Base-by-base conservation (phyloP, 495 filamentous ascomycete species). In the Penicillium paxilli region DNA sequence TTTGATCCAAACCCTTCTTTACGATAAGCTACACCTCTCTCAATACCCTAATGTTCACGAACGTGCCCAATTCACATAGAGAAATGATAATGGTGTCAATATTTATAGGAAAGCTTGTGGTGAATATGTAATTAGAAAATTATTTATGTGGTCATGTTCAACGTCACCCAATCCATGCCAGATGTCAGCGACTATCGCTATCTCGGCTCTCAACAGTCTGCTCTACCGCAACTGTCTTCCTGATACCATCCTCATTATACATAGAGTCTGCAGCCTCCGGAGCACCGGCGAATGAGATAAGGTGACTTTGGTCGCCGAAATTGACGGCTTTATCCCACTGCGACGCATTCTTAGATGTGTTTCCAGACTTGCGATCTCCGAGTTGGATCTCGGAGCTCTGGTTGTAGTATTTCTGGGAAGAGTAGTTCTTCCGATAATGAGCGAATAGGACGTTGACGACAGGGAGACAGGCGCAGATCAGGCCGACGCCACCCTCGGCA, bases 401-500 rank as follows among this genome's bases (percentile, higher is more conserved):
- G 45, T 68, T 49, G 49, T 73, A 71, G 66, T 71, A 72, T 11
- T 54, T 59, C 28, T 68, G 56, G 2, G 66, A 67, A 10, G 59
- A 63, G 64, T 69, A 70, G 5, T 63, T 53, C 49, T 57, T 65
- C 49, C 58, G 57, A 44, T 70, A 57, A 40, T 69, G 62, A 28
- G 54, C 48, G 38, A 71, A 52, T 12, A 75, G 44, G 49, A 74
- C 70, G 54, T 76, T 78, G 28, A 77, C 46, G 3, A 70, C 60
- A 0, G 77, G 77, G 3, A 78, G 65, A 56, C 77, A 77, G 24
- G 75, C 75, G 46, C 75, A 77, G 49, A 80, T 76, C n/a, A 80
- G 47, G 14, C 74, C 77, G 32, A 80, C 59, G 25, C 71, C 72
- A 32, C 69, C 72, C 60, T 80, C 76, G 46, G 75, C 76, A 35